Evolutionary conservation across 306 rosid species (phyloP), one percentile per base, ranked within the genome.

Genomic region (Lupinus albus): DNA sequence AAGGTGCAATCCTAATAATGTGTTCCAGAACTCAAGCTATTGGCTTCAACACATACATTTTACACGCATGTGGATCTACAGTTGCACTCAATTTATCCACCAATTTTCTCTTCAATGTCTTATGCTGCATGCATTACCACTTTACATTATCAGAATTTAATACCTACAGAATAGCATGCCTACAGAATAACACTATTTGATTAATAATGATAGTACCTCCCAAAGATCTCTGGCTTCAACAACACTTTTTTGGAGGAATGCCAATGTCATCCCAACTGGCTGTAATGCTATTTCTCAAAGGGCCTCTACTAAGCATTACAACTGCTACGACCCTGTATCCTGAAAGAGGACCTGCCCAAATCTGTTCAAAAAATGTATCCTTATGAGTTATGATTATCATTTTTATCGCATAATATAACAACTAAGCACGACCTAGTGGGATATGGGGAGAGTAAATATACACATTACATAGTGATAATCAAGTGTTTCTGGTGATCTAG

Each of bases 281-380:
- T 6, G 90, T 86, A 4, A 82, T 63, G 7, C 77, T 5, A 2
- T 2, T 16, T 2, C 65, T 83, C 54, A 7, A 2, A 21, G 85
- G 78, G 8, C 91, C 94, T 38, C 83, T 85, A 64, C 89, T 93
- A 30, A 93, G 83, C 20, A 93, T 76, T 28, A 93, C 85, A 8
- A 88, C 45, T 6, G 81, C 94, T 41, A n/a, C n/a, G n/a, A 83
- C 86, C 68, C 89, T 85, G 76, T 86, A 88, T 14, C 84, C 78
- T 14, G 97, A 78, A 15, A 93, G 96, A 46, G 96, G 96, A 48
- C 97, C 98, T 59, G 96, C 97, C 98, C 98, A 93, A 49, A 86
- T 61, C 98, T 93, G 82, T 77, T 53, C n/a, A 53, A 65, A 55
- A 59, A 61, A 61, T 47, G 1, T 4, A 60, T 11, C 11, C 16